Conservation (phyloP, 805 yeast species). For the Candida caryicola region DNA sequence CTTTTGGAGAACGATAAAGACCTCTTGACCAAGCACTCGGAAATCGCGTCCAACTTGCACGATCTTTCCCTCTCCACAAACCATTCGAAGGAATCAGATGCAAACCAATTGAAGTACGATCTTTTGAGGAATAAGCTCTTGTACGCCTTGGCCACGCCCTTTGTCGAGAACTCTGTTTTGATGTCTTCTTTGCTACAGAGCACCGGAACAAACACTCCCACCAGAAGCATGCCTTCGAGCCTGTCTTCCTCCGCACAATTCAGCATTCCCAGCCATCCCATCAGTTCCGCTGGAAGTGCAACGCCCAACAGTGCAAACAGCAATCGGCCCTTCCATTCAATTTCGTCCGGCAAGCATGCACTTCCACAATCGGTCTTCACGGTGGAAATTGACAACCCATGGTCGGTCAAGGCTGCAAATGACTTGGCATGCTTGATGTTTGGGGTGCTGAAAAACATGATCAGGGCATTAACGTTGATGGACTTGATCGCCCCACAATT, state of each 20-base stretch:
- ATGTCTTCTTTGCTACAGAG: constrained; percentile 20
- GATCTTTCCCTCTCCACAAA: constrained; percentile 51
- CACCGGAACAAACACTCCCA: constrained; percentile 18
- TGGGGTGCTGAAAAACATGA: constrained; percentile 68
- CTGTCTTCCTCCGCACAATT: constrained; percentile 24
- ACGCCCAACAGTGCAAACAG: constrained; percentile 10
- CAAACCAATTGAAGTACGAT: constrained; percentile 31
- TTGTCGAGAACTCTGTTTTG: constrained; percentile 40
- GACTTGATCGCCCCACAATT: constrained; percentile 79
- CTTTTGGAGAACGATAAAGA: constrained; percentile 42
- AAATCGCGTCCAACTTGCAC: constrained; percentile 54
- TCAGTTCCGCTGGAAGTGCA: constrained; percentile 4
- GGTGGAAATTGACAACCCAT: constrained; percentile 69
- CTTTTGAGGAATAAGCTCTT: constrained; percentile 46
- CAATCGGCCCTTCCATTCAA: constrained; percentile 56
- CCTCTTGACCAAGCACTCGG: constrained; percentile 28
- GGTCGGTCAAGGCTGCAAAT: constrained; percentile 79
- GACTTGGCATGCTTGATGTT: constrained; percentile 86
- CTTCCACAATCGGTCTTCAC: constrained; percentile 85
- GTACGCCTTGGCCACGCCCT: constrained; percentile 68
- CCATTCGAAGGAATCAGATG: constrained; percentile 17
- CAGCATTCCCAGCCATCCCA: constrained; percentile 16
- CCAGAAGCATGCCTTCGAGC: constrained; percentile 4
- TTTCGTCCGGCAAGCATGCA: constrained; percentile 66
- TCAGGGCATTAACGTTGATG: constrained; percentile 62